phyloP scores from a whole-genome alignment of 2,329 filamentous ascomycete genomes.

The Alternaria sp. region DNA sequence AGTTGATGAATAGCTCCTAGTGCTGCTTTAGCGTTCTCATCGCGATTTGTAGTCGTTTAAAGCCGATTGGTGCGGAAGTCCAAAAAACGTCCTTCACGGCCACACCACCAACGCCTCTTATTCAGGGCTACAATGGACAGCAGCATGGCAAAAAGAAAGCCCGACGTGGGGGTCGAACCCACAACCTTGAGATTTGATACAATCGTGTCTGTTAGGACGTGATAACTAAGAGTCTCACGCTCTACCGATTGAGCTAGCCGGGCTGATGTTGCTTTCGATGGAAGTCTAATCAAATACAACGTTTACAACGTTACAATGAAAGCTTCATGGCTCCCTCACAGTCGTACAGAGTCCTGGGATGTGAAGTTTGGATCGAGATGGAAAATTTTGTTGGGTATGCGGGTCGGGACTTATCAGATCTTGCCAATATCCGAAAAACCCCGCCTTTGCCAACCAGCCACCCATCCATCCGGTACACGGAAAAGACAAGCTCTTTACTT shows the following conservation, averaged over 20 bases:
- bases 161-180: conserved; percentile 21
- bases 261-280: conserved; percentile 12
- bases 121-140: not conserved
- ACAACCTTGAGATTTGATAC: conserved; percentile 21
- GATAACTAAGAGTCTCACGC: conserved; percentile 49
- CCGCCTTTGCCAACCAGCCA: not conserved
- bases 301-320: not conserved
- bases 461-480: not conserved
- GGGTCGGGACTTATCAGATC: not conserved
- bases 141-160: conserved; percentile 2
- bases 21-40: not conserved
- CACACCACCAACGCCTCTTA: not conserved
- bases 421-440: not conserved
- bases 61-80: not conserved
- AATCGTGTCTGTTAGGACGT: conserved; percentile 14
- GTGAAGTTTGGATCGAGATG: not conserved
- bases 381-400: not conserved
- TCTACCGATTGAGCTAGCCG: conserved; percentile 48
- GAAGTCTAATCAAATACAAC: no score
- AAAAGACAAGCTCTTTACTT: not conserved
- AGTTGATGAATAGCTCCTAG: no score
- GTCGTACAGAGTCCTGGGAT: fast-evolving
- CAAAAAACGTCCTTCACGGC: not conserved
- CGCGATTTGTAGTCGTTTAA: not conserved
- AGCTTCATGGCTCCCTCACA: fast-evolving